These are phyloP conservation scores for Coelastrella sp. DNA, from an alignment of 139 green algal species.

Conservation along the genomic window DNA sequence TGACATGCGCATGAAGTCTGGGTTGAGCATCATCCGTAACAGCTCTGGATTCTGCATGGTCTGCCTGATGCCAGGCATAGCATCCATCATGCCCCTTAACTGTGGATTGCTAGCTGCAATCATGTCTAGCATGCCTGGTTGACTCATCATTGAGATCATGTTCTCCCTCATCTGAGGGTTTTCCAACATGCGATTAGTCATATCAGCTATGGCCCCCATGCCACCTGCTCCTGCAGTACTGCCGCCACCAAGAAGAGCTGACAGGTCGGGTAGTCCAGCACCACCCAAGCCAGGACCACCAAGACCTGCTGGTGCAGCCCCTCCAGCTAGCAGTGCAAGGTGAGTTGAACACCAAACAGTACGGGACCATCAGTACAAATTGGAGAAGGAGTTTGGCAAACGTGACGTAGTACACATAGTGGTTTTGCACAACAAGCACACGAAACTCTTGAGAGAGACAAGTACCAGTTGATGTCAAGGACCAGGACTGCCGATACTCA, in stretches of 20 bases:
- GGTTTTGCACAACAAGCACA: no score
- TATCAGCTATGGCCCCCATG: slow-evolving; percentile 38
- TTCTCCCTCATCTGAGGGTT: slow-evolving; percentile 81
- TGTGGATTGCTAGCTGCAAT: slow-evolving; percentile 70
- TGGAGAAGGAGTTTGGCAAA: no score
- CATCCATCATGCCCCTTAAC: slow-evolving; percentile 60
- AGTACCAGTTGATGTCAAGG: no score
- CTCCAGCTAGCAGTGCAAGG: no score
- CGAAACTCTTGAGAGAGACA: no score
- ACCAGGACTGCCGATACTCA: no score
- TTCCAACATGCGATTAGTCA: slow-evolving; percentile 46
- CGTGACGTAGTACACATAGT: no score
- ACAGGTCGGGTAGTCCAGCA: not conserved
- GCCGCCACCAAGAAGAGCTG: slow-evolving; percentile 10
- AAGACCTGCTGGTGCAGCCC: slow-evolving; percentile 11
- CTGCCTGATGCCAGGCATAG: slow-evolving; percentile 65
- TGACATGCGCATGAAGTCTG: slow-evolving; percentile 79
- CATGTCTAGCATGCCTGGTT: slow-evolving; percentile 75
- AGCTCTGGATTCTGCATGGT: slow-evolving; percentile 80
- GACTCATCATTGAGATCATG: slow-evolving; percentile 75
- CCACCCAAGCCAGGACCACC: slow-evolving; percentile 14
- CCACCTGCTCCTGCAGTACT: slow-evolving; percentile 10
- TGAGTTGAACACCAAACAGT: no score
- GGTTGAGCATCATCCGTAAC: slow-evolving; percentile 82
- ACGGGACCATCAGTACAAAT: no score